A percentile compares a stretch with the other conserved stretches of the same genome.
Evolutionary conservation across 192 early-diverging fungal species (phyloP).

Genomic region (Mortierella hygrophila): DNA sequence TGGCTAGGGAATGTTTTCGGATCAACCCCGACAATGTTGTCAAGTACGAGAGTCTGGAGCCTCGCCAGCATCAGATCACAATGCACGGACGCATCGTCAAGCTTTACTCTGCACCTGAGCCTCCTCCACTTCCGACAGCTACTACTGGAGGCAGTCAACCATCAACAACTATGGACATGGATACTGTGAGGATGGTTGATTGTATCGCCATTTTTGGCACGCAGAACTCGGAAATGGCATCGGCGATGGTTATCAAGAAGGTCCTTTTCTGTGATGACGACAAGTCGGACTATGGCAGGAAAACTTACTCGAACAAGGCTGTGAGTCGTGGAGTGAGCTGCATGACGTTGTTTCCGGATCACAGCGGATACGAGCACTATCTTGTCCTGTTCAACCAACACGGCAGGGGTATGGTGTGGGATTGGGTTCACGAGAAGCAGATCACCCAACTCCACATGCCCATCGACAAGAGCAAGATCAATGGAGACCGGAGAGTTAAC

Average conservation of each 20-base stretch:
- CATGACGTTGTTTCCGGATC: slow-evolving; percentile 34
- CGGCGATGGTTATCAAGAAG: slow-evolving; percentile 37
- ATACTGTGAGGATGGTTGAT: slow-evolving; percentile 8
- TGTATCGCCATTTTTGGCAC: slow-evolving; percentile 43
- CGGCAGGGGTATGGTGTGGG: slow-evolving; percentile 47
- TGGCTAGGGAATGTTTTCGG: neutral
- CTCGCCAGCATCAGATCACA: neutral
- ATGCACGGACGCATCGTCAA: slow-evolving; percentile 30
- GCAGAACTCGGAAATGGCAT: slow-evolving; percentile 17
- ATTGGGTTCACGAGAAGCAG: slow-evolving; percentile 41
- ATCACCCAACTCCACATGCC: slow-evolving; percentile 30
- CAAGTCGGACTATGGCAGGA: neutral
- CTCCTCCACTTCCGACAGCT: neutral
- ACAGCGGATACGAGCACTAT: slow-evolving; percentile 28
- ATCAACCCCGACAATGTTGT: no score
- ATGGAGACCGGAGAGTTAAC: neutral
- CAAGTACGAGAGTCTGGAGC: slow-evolving; percentile 20
- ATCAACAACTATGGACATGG: neutral
- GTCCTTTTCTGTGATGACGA: slow-evolving; percentile 18
- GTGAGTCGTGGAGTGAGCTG: slow-evolving; percentile 44
- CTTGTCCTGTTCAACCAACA: slow-evolving; percentile 35
- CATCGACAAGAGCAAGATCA: neutral
- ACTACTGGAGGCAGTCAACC: neutral
- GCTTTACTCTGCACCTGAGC: slow-evolving; percentile 18
- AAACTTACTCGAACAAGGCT: slow-evolving; percentile 10